Conservation (phyloP, 805 yeast species). For the Yamadazyma akitaensis region DNA sequence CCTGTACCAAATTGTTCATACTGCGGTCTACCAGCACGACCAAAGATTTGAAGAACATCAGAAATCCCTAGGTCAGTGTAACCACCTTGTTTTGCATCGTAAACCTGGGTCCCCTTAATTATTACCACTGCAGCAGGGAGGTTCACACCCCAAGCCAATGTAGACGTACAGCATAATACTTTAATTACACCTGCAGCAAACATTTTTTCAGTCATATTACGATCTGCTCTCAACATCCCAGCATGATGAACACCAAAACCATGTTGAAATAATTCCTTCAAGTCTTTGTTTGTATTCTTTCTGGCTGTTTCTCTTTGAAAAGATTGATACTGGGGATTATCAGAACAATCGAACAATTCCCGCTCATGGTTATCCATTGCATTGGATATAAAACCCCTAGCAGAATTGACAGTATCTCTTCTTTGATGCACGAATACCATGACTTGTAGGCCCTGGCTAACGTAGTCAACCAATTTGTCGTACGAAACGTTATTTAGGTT, state of each 20-base stretch:
- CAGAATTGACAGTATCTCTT: conserved; percentile 85
- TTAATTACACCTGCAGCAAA: conserved; percentile 81
- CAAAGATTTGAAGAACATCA: conserved; percentile 96
- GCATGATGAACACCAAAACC: conserved; percentile 98
- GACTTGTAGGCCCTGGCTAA: conserved; percentile 75
- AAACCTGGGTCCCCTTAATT: conserved; percentile 93
- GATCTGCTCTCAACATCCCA: conserved; percentile 88
- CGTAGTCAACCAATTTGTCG: conserved; percentile 66
- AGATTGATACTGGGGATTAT: conserved; percentile 37
- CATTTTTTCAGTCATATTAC: conserved; percentile 86
- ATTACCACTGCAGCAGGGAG: conserved; percentile 97
- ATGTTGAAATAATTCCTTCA: conserved; percentile 69
- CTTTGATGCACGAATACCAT: conserved; percentile 97
- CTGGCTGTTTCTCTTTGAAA: conserved; percentile 60
- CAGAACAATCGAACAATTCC: conserved; percentile 56
- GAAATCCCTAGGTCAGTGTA: conserved; percentile 90
- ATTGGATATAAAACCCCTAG: conserved; percentile 64
- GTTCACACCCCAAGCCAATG: conserved; percentile 99
- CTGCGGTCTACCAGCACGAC: conserved; percentile 99
- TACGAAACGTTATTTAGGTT: conserved; percentile 74
- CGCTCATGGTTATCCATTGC: conserved; percentile 61
- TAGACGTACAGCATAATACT: conserved; percentile 93
- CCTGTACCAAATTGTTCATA: conserved; percentile 92
- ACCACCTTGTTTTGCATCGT: conserved; percentile 93
- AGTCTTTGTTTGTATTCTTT: conserved; percentile 72